These are phyloP conservation scores for Aspergillus diversus DNA, from an alignment of 495 filamentous ascomycete genomes.

Conservation along the genomic window DNA sequence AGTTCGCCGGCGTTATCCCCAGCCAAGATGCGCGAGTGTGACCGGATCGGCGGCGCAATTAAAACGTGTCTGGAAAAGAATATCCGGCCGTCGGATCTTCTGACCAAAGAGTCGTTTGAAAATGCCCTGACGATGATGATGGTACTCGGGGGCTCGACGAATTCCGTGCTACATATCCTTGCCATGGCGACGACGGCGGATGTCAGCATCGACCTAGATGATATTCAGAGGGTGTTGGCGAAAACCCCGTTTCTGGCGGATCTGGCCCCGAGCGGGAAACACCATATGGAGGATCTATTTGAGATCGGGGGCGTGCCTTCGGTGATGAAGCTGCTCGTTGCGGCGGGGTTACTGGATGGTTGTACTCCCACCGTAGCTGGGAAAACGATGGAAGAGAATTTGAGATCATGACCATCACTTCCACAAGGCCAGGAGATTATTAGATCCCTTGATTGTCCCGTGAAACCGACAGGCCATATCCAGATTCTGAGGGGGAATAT, in stretches of 20 bases:
- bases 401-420: constrained; percentile 75
- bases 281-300: constrained; percentile 90
- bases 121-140: constrained; percentile 94
- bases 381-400: constrained; percentile 87
- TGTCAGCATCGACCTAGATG: constrained; percentile 90
- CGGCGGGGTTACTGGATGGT: constrained; percentile 85
- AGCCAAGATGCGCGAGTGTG: constrained; percentile 83
- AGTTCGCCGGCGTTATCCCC: constrained; percentile 86
- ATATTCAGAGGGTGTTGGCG: constrained; percentile 94
- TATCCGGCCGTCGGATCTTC: constrained; percentile 83
- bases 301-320: constrained; percentile 88
- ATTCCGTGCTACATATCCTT: constrained; percentile 94
- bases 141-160: constrained; percentile 93
- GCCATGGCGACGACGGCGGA: constrained; percentile 93
- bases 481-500: constrained; percentile 92
- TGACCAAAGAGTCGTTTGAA: constrained; percentile 90
- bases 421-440: constrained; percentile 86
- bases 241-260: constrained; percentile 90
- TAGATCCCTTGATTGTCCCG: constrained; percentile 83
- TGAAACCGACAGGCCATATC: constrained; percentile 93
- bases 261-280: constrained; percentile 94
- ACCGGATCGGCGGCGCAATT: constrained; percentile 81
- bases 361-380: constrained; percentile 90
- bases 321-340: constrained; percentile 86
- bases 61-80: constrained; percentile 82